Percentiles rank a stretch among this genome's conserved stretches.
Evolutionary conservation across 2,329 filamentous ascomycete genomes (phyloP).

Genomic region (Xylariaceae sp.): DNA sequence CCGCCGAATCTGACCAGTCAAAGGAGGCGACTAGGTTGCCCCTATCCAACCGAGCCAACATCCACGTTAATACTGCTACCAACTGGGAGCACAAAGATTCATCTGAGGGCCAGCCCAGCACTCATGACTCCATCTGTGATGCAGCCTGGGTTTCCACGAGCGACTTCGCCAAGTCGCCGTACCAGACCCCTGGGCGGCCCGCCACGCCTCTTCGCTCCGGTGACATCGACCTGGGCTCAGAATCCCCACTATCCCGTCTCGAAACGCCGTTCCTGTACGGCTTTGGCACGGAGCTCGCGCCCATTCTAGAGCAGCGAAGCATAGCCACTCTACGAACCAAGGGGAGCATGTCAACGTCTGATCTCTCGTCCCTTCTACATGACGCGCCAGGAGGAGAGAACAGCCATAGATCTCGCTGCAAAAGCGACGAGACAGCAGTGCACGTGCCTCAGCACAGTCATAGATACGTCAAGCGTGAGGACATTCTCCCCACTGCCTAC

Average conservation of each 20-base stretch:
- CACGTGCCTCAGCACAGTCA: constrained; percentile 24
- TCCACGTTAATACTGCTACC: constrained; percentile 13
- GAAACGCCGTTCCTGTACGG: constrained; percentile 37
- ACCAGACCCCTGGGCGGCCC: constrained; percentile 20
- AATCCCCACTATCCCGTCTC: constrained; percentile 29
- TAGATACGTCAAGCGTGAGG: constrained; percentile 34
- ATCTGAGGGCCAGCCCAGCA: constrained; percentile 34
- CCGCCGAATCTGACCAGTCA: background rate
- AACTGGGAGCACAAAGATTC: constrained; percentile 35
- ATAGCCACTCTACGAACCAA: constrained; percentile 31
- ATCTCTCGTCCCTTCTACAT: constrained; percentile 29
- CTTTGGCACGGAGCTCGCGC: constrained; percentile 36
- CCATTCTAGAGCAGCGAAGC: constrained; percentile 40
- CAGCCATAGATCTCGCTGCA: background rate
- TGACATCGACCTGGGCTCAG: constrained; percentile 25
- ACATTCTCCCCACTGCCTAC: constrained; percentile 19
- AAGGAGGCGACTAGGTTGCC: constrained; percentile 19
- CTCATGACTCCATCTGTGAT: constrained; percentile 36
- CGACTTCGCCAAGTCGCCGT: constrained; percentile 26
- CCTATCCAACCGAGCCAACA: constrained; percentile 27
- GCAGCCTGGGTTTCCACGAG: constrained; percentile 33
- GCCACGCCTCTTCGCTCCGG: constrained; percentile 15
- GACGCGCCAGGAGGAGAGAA: constrained; percentile 12
- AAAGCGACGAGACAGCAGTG: constrained; percentile 3
- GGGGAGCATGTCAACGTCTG: constrained; percentile 26